These are phyloP conservation scores for Alnus glutinosa DNA, from an alignment of 306 rosid genomes.

Conservation along the genomic window DNA sequence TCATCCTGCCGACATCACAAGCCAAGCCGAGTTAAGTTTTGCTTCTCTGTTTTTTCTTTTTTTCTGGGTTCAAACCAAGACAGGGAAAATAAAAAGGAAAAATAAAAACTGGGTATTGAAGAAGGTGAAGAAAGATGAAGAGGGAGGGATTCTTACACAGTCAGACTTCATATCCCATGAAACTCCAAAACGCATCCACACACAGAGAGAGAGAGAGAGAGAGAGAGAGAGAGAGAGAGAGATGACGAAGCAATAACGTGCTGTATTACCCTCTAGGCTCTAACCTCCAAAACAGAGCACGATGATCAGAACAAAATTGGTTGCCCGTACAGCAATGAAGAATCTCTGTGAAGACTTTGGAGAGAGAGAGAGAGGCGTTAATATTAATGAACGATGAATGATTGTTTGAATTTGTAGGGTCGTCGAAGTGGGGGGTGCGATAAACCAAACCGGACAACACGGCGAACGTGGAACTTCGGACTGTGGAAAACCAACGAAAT, in stretches of 20 bases:
- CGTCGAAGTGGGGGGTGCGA: background rate
- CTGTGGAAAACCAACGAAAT: background rate
- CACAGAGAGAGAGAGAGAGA: background rate
- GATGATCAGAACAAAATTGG: background rate
- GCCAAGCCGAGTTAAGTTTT: background rate
- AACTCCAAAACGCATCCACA: slow-evolving; percentile 10
- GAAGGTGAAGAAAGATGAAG: background rate
- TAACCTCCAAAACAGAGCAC: background rate
- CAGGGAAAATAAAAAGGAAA: background rate
- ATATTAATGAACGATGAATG: background rate
- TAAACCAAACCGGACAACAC: too few species aligned
- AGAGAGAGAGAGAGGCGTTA: background rate
- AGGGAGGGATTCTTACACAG: slow-evolving; percentile 16
- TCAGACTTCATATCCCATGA: slow-evolving; percentile 20
- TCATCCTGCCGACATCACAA: background rate
- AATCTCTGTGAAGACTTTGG: background rate
- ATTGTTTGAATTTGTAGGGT: background rate
- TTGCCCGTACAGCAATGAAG: background rate
- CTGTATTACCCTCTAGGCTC: background rate
- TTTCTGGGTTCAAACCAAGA: background rate
- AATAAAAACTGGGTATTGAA: background rate
- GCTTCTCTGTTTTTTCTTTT: background rate
- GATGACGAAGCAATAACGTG: background rate
- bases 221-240: background rate
- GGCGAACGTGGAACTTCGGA: background rate